Evolutionary conservation across 192 early-diverging fungal genomes (phyloP).

Genomic region (Helicostylum pulchrum): DNA sequence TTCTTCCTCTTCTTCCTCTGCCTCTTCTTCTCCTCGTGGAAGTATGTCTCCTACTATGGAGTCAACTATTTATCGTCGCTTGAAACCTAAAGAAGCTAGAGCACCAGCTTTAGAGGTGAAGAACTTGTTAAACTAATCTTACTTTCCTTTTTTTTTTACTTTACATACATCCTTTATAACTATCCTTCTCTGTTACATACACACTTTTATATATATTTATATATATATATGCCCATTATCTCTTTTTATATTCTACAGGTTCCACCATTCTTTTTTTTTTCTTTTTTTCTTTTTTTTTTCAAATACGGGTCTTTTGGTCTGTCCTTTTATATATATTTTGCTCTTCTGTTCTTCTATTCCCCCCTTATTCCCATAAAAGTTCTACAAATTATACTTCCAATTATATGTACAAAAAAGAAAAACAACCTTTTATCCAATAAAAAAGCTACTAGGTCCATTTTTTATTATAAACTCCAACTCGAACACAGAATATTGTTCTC

Average conservation of each 20-base stretch:
- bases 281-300: no score
- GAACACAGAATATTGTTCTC: not conserved
- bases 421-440: no score
- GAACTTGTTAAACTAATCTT: constrained; percentile 2
- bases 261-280: not conserved
- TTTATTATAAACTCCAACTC: not conserved
- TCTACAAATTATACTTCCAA: no score
- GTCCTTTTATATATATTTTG: no score
- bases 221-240: constrained; percentile 3
- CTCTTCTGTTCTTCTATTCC: no score
- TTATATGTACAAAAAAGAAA: no score
- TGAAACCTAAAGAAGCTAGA: not conserved
- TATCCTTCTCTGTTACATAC: not conserved
- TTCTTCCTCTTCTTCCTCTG: not conserved
- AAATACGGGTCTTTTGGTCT: no score
- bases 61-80: not conserved
- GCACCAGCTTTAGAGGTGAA: not conserved
- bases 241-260: not conserved
- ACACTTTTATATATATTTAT: not conserved
- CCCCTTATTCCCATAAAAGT: no score
- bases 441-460: no score
- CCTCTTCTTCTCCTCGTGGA: constrained; percentile 1
- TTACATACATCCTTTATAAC: no score
- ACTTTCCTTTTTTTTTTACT: no score
- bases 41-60: constrained; percentile 1